Conservation (phyloP, 495 filamentous ascomycete genomes). For the Penicillium roqueforti region DNA sequence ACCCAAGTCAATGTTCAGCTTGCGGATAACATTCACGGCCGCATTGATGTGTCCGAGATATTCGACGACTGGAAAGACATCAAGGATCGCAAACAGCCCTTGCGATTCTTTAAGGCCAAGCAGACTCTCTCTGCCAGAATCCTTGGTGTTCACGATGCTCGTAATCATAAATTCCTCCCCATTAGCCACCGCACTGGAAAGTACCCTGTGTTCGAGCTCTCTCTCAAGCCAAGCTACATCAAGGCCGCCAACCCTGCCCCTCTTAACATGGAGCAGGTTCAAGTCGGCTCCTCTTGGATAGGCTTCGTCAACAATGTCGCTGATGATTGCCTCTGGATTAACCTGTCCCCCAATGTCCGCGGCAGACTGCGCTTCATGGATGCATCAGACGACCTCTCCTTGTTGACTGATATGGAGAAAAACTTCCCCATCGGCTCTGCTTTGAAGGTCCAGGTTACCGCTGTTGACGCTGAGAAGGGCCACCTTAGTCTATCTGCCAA, state of each 20-base stretch:
- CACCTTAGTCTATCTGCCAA: constrained; percentile 79
- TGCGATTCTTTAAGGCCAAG: constrained; percentile 66
- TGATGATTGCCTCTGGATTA: constrained; percentile 78
- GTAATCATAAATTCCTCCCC: constrained; percentile 85
- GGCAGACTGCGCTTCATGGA: constrained; percentile 78
- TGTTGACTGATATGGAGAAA: constrained; percentile 67
- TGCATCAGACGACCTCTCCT: constrained; percentile 77
- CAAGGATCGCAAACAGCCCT: constrained; percentile 70
- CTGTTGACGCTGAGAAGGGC: constrained; percentile 66
- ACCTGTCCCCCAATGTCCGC: constrained; percentile 82
- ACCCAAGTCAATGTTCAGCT: constrained; percentile 90
- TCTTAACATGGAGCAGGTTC: constrained; percentile 69
- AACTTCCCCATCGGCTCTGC: constrained; percentile 88
- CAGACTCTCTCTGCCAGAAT: constrained; percentile 70
- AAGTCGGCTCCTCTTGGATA: constrained; percentile 62
- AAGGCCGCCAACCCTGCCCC: constrained; percentile 50
- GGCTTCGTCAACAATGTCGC: constrained; percentile 87
- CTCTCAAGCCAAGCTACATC: constrained; percentile 70
- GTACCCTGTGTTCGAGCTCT: constrained; percentile 78
- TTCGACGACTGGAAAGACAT: constrained; percentile 88
- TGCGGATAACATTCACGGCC: constrained; percentile 84
- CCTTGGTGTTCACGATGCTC: constrained; percentile 82
- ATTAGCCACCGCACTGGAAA: constrained; percentile 79
- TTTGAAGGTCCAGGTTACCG: constrained; percentile 69
- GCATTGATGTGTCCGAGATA: constrained; percentile 82